A percentile compares a stretch with the other conserved stretches of the same genome.
phyloP scores from a whole-genome alignment of 2,329 filamentous ascomycete genomes.

The Geosmithia flava region DNA sequence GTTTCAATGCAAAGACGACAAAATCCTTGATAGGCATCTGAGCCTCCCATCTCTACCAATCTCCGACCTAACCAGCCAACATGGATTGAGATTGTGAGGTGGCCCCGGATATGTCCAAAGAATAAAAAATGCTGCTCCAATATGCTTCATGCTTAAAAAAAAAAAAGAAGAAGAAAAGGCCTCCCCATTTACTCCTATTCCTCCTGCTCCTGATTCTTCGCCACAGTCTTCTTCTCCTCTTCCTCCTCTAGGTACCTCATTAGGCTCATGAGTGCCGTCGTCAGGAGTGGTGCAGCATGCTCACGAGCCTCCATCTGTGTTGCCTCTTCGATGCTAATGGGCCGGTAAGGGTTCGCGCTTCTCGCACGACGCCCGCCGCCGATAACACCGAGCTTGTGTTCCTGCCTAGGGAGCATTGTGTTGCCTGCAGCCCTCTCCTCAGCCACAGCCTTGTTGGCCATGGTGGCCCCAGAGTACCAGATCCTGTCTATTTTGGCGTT shows the following conservation, averaged over 20 bases:
- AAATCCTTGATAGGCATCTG: no score
- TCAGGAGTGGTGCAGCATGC: slow-evolving; percentile 27
- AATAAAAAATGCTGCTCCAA: not conserved
- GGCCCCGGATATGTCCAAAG: not conserved
- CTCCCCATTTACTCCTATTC: not conserved
- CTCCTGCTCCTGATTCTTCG: not conserved
- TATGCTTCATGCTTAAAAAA: not conserved
- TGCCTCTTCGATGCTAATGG: slow-evolving; percentile 23
- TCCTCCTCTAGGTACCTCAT: not conserved
- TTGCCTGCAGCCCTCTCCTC: slow-evolving; percentile 14
- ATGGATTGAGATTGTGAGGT: no score
- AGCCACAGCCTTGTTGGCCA: slow-evolving; percentile 19
- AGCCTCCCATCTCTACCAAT: no score
- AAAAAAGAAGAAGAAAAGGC: not conserved
- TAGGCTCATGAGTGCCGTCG: slow-evolving; percentile 20
- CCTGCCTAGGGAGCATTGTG: slow-evolving; percentile 12
- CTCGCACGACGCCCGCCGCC: slow-evolving; percentile 20
- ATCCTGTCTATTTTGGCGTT: slow-evolving; percentile 15
- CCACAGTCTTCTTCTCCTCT: not conserved
- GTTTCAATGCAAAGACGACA: no score
- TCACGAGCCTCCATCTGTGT: slow-evolving; percentile 22
- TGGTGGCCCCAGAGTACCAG: slow-evolving; percentile 27
- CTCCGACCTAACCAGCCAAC: no score
- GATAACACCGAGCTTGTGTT: slow-evolving; percentile 21
- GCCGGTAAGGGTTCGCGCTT: slow-evolving; percentile 11